Conservation (phyloP, 2,329 filamentous ascomycete genomes). For the Colletotrichum karsti region DNA sequence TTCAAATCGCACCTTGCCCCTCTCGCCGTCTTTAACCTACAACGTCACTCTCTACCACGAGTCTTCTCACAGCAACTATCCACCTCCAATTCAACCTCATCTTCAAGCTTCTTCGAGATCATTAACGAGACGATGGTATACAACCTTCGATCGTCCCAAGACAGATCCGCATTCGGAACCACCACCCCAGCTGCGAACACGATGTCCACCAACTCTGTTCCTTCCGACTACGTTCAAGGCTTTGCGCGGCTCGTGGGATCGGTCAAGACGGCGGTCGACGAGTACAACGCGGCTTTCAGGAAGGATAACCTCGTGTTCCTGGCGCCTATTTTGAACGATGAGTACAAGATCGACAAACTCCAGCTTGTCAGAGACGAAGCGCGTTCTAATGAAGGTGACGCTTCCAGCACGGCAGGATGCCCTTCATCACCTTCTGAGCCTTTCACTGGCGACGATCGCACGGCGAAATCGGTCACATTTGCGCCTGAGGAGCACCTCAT, state of each 20-base stretch:
- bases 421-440: neutral
- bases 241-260: neutral
- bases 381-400: neutral
- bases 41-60: too few relatives aligned
- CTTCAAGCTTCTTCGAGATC: neutral
- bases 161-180: neutral
- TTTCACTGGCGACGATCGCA: neutral
- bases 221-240: neutral
- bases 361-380: neutral
- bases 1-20: too few relatives aligned
- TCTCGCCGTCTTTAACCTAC: too few relatives aligned
- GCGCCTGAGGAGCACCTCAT: too few relatives aligned
- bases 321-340: too few relatives aligned
- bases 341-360: neutral
- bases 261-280: neutral
- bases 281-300: neutral
- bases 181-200: too few relatives aligned
- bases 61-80: too few relatives aligned
- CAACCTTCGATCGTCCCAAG: neutral
- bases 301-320: neutral
- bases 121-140: neutral
- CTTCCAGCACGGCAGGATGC: neutral
- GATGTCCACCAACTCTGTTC: too few relatives aligned
- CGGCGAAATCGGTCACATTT: too few relatives aligned
- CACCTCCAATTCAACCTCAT: neutral